Percentiles rank a stretch among this genome's conserved stretches.
Evolutionary conservation across 2,329 filamentous ascomycete genomes (phyloP).

Genomic region (Bipolaris cookei): DNA sequence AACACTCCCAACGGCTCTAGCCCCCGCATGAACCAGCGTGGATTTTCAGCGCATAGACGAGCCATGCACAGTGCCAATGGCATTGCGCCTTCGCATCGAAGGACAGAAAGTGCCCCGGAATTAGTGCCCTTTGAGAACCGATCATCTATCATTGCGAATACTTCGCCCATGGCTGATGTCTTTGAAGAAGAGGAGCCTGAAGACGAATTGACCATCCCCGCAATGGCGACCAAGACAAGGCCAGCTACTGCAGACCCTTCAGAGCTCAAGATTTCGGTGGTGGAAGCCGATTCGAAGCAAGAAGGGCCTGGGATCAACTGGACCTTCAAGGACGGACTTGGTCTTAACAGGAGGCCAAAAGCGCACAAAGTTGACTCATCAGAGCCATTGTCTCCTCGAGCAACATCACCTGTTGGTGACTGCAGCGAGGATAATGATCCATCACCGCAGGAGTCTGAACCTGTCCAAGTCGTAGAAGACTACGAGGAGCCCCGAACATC

Average conservation of each 20-base stretch:
- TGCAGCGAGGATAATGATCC: constrained; percentile 17
- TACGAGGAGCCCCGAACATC: constrained; percentile 57
- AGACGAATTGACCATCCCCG: constrained; percentile 51
- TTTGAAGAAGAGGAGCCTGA: constrained; percentile 82
- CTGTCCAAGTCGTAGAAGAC: constrained; percentile 55
- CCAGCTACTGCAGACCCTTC: constrained; percentile 41
- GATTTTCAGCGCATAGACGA: constrained; percentile 59
- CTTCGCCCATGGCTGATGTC: constrained; percentile 81
- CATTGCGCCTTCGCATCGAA: constrained; percentile 77
- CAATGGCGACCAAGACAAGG: constrained; percentile 15
- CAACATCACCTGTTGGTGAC: constrained; percentile 18
- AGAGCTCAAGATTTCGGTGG: constrained; percentile 54
- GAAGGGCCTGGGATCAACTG: constrained; percentile 53
- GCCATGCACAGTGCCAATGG: constrained; percentile 79
- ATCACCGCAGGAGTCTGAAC: constrained; percentile 34
- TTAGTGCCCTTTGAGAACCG: constrained; percentile 73
- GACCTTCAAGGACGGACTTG: constrained; percentile 51
- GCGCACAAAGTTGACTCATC: constrained; percentile 12
- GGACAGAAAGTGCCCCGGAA: constrained; percentile 81
- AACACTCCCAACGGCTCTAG: constrained; percentile 78
- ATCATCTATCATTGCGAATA: constrained; percentile 61
- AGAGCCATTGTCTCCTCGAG: constrained; percentile 39
- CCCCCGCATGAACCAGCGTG: constrained; percentile 57
- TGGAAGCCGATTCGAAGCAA: constrained; percentile 52
- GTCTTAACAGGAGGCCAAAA: constrained; percentile 37